Base-by-base conservation (phyloP, 129 eudicot species). In the Pseudognaphalium luteoalbum region DNA sequence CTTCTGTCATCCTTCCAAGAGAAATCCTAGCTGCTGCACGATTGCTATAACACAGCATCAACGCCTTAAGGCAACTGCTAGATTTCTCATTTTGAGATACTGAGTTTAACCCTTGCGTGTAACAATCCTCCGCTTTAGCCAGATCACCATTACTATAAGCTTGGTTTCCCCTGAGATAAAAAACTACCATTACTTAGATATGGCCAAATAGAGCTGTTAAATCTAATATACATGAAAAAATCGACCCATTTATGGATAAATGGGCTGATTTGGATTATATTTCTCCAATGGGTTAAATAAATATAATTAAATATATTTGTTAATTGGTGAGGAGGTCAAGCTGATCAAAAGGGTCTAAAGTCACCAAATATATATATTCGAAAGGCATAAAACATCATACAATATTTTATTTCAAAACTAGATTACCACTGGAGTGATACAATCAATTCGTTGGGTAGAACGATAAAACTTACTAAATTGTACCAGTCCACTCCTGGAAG, bases 11-110 rank as follows among this genome's bases (percentile, higher is more conserved):
- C 73, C 88, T 94, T 75, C 99, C 96, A 69, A 85, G 88, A 47
- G 96, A 86, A 80, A 94, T 91, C 16, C 88, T 87, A 72, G 95
- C 80, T 47, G 96, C 99, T 70, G 99, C 96, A 81, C 99, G 97
- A 80, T 91, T 94, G 80, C 99, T 94, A 75, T 91, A 89, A 80
- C 99, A 94, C 76, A 94, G 68, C 96, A 89, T 83, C 71, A 89
- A 74, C 76, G 93, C 93, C 87, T 82, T 81, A 34, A 86, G 90
- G 74, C 94, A 87, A 68, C 86, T 85, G 77, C 67, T 83, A 34
- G 97, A 89, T 37, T 87, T 74, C 82, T 94, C 99, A 41, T 63
- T 85, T 83, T 81, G 68, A 54, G 99, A 84, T 34, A 94, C 87
- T 65, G 96, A 84, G 73, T 85, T 89, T 82, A 94, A 51, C 56